Evolutionary conservation across 2,329 filamentous ascomycete genomes (phyloP).

Genomic region (Pseudopyrenochaeta lycopersici): DNA sequence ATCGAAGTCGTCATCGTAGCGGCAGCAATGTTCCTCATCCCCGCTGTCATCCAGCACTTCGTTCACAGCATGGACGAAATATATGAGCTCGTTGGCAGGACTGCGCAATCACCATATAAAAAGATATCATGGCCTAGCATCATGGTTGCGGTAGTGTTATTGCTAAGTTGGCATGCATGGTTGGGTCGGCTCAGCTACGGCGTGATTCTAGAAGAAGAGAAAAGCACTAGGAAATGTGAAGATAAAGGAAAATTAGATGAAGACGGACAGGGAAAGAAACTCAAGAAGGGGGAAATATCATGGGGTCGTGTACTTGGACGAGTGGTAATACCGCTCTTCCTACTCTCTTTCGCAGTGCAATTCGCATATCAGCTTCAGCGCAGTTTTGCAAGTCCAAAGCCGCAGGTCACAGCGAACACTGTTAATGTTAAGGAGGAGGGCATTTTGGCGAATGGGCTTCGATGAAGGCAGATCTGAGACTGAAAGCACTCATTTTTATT

Average conservation of each 20-base stretch:
- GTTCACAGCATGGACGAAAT: slow-evolving; percentile 18
- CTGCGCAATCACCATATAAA: slow-evolving; percentile 22
- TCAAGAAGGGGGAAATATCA: neutral
- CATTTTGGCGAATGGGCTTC: neutral
- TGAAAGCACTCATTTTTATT: no score
- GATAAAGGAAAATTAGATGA: neutral
- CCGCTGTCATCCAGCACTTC: slow-evolving; percentile 20
- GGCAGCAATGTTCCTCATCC: slow-evolving; percentile 21
- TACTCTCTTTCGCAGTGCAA: slow-evolving; percentile 11
- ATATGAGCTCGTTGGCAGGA: slow-evolving; percentile 23
- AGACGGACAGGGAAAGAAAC: neutral
- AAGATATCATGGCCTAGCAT: slow-evolving; percentile 2
- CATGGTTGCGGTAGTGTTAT: slow-evolving; percentile 4
- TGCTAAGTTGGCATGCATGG: slow-evolving; percentile 26
- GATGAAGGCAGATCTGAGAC: neutral
- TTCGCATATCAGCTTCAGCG: slow-evolving; percentile 6
- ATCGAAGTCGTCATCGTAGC: slow-evolving; percentile 17
- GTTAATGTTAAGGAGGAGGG: neutral
- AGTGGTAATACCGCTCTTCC: slow-evolving; percentile 13
- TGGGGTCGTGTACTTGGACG: slow-evolving; percentile 21
- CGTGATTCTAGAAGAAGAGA: slow-evolving; percentile 10
- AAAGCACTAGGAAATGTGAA: neutral
- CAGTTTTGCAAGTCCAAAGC: neutral
- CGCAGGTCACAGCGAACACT: neutral
- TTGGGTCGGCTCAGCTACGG: slow-evolving; percentile 19